A percentile compares a stretch with the other conserved stretches of the same genome.
phyloP scores from a whole-genome alignment of 371 early-diverging fungal genomes.

The Circinella minor region DNA sequence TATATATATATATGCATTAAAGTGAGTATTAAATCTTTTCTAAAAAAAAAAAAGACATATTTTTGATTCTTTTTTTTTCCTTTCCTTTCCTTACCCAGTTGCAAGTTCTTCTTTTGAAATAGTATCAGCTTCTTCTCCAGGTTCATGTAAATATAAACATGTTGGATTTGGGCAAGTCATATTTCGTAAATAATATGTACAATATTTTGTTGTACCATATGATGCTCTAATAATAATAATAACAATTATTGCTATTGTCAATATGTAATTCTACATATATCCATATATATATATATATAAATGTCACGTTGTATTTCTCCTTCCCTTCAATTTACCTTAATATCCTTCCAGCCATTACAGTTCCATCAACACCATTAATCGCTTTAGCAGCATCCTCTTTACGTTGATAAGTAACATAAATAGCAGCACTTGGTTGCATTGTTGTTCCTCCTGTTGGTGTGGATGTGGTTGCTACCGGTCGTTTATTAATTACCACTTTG shows the following conservation, averaged over 20 bases:
- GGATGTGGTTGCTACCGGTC: slow-evolving; percentile 63
- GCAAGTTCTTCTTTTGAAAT: slow-evolving; percentile 69
- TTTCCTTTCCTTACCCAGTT: slow-evolving; percentile 44
- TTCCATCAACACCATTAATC: slow-evolving; percentile 93
- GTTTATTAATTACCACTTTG: slow-evolving; percentile 86
- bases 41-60: not conserved
- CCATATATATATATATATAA: not conserved
- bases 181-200: slow-evolving; percentile 91
- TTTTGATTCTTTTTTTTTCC: no score
- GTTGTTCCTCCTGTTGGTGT: slow-evolving; percentile 48
- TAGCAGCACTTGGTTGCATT: slow-evolving; percentile 68
- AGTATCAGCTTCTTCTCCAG: slow-evolving; percentile 88
- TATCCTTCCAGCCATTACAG: slow-evolving; percentile 84
- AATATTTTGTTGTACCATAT: slow-evolving; percentile 98
- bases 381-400: slow-evolving; percentile 92
- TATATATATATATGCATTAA: not conserved
- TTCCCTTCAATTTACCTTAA: slow-evolving; percentile 53
- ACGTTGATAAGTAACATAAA: slow-evolving; percentile 87
- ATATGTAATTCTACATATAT: no score
- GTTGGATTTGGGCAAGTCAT: slow-evolving; percentile 91
- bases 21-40: no score
- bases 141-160: slow-evolving; percentile 96
- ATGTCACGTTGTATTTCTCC: not conserved
- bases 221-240: slow-evolving; percentile 52
- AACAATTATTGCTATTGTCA: no score